phyloP scores from a whole-genome alignment of 2,329 filamentous ascomycete species.

The Diaporthe sp. region DNA sequence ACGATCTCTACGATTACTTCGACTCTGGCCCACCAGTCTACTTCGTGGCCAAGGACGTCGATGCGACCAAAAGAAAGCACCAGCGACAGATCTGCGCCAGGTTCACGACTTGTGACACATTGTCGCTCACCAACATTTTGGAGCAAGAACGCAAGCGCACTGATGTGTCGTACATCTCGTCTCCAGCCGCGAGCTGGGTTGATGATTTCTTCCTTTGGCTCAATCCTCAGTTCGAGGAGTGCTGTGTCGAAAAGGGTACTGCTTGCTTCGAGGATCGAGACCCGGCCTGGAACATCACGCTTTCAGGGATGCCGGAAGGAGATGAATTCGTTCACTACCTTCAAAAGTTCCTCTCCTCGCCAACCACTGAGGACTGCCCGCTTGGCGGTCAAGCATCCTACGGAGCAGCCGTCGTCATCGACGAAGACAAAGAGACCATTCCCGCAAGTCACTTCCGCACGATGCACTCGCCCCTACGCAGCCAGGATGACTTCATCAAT shows the following conservation, averaged over 20 bases:
- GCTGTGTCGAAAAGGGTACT: conserved; percentile 78
- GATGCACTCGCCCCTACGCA: conserved; percentile 86
- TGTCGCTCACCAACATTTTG: conserved; percentile 88
- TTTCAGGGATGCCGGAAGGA: conserved; percentile 92
- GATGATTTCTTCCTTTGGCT: conserved; percentile 98
- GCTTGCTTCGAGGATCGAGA: conserved; percentile 84
- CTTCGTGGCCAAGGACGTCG: conserved; percentile 88
- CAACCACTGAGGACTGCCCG: conserved; percentile 87
- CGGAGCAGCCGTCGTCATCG: conserved; percentile 84
- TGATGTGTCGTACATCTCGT: conserved; percentile 87
- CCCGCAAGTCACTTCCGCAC: conserved; percentile 93
- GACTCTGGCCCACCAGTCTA: conserved; percentile 94
- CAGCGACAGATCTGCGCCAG: conserved; percentile 92
- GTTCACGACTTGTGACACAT: conserved; percentile 88
- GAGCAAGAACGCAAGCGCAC: conserved; percentile 95
- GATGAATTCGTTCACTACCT: conserved; percentile 92
- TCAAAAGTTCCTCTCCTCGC: conserved; percentile 83
- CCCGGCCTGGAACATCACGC: conserved; percentile 89
- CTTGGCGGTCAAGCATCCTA: conserved; percentile 92
- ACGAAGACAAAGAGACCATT: conserved; percentile 75
- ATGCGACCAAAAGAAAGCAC: conserved; percentile 79
- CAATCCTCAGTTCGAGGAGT: conserved; percentile 84
- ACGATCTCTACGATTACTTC: conserved; percentile 94
- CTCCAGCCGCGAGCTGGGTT: conserved; percentile 93
- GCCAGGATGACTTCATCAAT: conserved; percentile 91